Evolutionary conservation across 2,329 filamentous ascomycete species (phyloP).

Genomic region (Cordyceps pruinosa): DNA sequence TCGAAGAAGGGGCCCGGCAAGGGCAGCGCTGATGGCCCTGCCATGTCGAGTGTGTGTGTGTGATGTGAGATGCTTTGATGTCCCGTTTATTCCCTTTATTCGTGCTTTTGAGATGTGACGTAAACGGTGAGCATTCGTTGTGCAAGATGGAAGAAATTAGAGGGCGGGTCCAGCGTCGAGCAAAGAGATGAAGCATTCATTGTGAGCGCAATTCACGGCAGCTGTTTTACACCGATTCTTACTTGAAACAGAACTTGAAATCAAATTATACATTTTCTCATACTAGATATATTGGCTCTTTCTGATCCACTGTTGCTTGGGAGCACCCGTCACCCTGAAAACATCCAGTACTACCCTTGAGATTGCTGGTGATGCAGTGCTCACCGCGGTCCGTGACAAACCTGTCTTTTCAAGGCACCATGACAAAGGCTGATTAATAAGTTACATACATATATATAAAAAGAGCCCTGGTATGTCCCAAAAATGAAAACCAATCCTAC

Average conservation of each 20-base stretch:
- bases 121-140: not conserved
- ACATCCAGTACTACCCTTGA: not conserved
- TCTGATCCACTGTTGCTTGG: not conserved
- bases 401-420: not conserved
- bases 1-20: slow-evolving; percentile 38
- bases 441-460: not conserved
- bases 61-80: not conserved
- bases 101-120: not conserved
- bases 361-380: not conserved
- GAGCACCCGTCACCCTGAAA: not conserved
- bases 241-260: not conserved
- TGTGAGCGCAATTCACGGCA: no score
- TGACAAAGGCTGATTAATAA: not conserved
- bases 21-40: slow-evolving; percentile 17
- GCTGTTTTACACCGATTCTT: not conserved
- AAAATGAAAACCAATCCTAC: not conserved
- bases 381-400: not conserved
- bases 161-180: not conserved
- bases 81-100: not conserved
- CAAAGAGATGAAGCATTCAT: not conserved
- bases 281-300: not conserved
- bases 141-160: not conserved
- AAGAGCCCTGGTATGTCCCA: not conserved
- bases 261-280: not conserved
- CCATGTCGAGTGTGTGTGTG: not conserved